Base-by-base conservation (phyloP, 495 filamentous ascomycete species). In the Aspergillus homomorphus region DNA sequence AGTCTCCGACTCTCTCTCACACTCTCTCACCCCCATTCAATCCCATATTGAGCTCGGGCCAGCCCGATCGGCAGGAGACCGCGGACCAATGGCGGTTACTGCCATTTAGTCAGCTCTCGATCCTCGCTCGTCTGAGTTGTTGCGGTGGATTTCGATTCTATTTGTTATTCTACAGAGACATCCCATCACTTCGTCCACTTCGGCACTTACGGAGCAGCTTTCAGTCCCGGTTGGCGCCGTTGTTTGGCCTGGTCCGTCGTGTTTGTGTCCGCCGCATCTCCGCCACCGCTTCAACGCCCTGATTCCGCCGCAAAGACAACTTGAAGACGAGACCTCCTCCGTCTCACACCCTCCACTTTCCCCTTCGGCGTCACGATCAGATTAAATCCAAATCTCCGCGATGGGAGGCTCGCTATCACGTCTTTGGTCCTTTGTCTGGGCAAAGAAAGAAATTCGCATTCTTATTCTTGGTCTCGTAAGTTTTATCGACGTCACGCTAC, bases 361-460 rank as follows among this genome's bases (percentile, higher is more conserved):
- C 12, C 33, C 26, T 28, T 12, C 33, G 33, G 15, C 2, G 7
- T 14, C 33, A 38, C 33, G 12, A 38, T 38, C 33, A 38, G 33
- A 5, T 2, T 38, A 38, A 6, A 5, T 38, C 4, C 8, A 7
- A 52, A 22, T 62, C 58, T 20, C 18, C 60, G 44, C 22, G 16
- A 97, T 97, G 92, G 92, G 92, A 68, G 87, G 80, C 55, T 86
- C 84, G 65, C 75, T 94, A 61, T 93, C 90, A 62, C 87, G 87
- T 75, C 66, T 86, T 43, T 82, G 92, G 71, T 87, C 85, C 69
- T 74, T 95, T 23, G 57, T 96, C 23, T 96, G 87, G 87, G 76
- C 88, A 23, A 97, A 97, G 81, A 98, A 97, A 75, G 94, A 98
- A 73, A 96, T 97, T 57, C 80, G 94, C 60, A 98, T 98, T 69